These are phyloP conservation scores for Alternaria sp. DNA, from an alignment of 2,329 filamentous ascomycete genomes.

Conservation along the genomic window DNA sequence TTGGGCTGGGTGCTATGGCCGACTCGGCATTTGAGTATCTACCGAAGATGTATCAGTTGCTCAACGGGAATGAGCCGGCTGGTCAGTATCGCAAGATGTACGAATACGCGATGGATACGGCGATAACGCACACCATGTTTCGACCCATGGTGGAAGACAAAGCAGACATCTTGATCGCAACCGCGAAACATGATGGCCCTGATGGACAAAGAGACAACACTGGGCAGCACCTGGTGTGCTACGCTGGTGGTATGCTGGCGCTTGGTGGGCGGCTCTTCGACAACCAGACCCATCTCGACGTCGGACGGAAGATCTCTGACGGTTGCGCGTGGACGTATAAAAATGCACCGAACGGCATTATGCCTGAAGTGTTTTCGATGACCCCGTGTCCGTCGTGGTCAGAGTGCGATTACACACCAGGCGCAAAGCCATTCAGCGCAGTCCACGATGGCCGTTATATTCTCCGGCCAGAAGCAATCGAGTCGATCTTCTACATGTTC, in stretches of 20 bases:
- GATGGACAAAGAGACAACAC: conserved; percentile 50
- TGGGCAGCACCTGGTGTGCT: conserved; percentile 65
- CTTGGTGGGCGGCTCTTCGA: conserved; percentile 64
- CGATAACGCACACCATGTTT: conserved; percentile 55
- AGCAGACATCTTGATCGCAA: conserved; percentile 55
- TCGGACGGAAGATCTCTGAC: conserved; percentile 64
- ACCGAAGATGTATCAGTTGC: conserved; percentile 54
- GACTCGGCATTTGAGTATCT: conserved; percentile 51
- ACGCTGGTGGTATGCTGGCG: conserved; percentile 67
- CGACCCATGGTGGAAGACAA: conserved; percentile 57
- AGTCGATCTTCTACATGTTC: conserved; percentile 66
- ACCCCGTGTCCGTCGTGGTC: conserved; percentile 51
- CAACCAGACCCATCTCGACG: conserved; percentile 58
- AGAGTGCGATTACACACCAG: conserved; percentile 47
- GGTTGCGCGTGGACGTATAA: conserved; percentile 68
- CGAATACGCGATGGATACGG: conserved; percentile 55
- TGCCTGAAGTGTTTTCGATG: conserved; percentile 57
- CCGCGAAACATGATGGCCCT: conserved; percentile 38
- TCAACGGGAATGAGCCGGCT: conserved; percentile 56
- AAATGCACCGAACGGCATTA: conserved; percentile 62
- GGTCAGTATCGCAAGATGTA: conserved; percentile 61
- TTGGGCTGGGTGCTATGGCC: conserved; percentile 43
- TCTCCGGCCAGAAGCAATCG: conserved; percentile 63
- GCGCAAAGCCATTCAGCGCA: conserved; percentile 49
- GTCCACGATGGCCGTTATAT: conserved; percentile 53